phyloP scores from a whole-genome alignment of 1,284 basidiomycete species.

The Limonomyces culmigenus region DNA sequence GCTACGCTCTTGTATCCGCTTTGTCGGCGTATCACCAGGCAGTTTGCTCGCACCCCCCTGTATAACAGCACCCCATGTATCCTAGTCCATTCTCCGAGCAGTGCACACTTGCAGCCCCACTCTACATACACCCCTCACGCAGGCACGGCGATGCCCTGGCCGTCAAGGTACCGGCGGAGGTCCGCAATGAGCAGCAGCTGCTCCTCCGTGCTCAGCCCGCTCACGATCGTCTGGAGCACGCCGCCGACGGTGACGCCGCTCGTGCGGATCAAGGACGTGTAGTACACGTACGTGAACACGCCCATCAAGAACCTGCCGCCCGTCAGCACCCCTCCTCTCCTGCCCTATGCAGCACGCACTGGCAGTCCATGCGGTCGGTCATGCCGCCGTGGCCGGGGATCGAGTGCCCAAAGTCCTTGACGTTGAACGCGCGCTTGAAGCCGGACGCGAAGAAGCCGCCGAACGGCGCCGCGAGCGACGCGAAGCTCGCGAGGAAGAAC shows the following conservation, averaged over 20 bases:
- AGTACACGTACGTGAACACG: constrained; percentile 93
- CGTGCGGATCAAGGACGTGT: constrained; percentile 75
- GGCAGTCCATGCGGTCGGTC: constrained; percentile 99
- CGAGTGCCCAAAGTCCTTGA: constrained; percentile 98
- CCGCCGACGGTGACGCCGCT: constrained; percentile 80
- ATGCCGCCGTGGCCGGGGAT: constrained; percentile 99
- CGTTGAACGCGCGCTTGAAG: constrained; percentile 96
- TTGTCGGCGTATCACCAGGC: no score
- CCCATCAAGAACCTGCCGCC: constrained; percentile 96
- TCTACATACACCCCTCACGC: no score
- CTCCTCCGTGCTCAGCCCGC: constrained; percentile 69
- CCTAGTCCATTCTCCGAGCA: no score
- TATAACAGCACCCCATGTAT: no score
- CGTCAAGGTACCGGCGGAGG: constrained; percentile 53
- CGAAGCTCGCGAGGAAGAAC: constrained; percentile 84
- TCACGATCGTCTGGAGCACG: constrained; percentile 83
- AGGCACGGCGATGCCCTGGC: constrained; percentile 35
- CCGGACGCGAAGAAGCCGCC: constrained; percentile 99
- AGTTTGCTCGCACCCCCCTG: no score
- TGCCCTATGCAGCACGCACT: constrained; percentile 40
- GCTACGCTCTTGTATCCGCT: no score
- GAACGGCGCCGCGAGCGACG: constrained; percentile 94
- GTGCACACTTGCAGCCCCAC: no score
- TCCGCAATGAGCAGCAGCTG: constrained; percentile 75
- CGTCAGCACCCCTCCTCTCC: background rate